Conservation (phyloP, 2,329 filamentous ascomycete genomes). For the Lomentospora prolificans region DNA sequence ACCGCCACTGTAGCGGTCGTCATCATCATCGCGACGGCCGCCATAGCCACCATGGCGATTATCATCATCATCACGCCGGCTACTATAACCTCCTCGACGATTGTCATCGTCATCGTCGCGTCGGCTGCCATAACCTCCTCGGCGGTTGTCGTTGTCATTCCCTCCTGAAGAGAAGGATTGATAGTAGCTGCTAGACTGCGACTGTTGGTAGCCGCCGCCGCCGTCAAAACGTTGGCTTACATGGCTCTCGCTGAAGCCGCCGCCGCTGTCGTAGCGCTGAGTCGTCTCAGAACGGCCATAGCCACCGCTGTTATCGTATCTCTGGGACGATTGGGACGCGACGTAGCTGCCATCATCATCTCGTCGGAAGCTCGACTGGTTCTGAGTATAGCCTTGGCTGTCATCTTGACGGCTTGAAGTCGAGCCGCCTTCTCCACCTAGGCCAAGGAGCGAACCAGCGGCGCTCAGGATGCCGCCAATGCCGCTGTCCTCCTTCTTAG, state of each 20-base stretch:
- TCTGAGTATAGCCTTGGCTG: constrained; percentile 53
- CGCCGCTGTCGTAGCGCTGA: constrained; percentile 5
- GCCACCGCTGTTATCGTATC: constrained; percentile 35
- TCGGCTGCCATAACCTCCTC: constrained; percentile 1
- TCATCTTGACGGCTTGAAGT: constrained; percentile 48
- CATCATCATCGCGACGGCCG: not conserved
- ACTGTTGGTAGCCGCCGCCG: constrained; percentile 53
- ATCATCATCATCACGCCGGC: constrained; percentile 10
- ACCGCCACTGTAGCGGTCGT: constrained; percentile 16
- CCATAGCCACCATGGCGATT: constrained; percentile 4
- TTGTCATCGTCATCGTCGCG: constrained; percentile 9
- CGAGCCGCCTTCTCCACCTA: constrained; percentile 44
- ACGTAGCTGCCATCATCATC: constrained; percentile 47
- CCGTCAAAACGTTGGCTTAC: constrained; percentile 26
- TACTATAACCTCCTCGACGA: constrained; percentile 2
- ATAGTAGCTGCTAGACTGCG: constrained; percentile 37
- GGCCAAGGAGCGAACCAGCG: constrained; percentile 33
- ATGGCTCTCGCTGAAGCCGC: constrained; percentile 32
- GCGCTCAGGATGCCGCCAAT: constrained; percentile 51
- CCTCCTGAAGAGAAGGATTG: not conserved
- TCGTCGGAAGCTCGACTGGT: constrained; percentile 51
- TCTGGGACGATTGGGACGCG: constrained; percentile 50
- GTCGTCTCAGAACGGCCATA: constrained; percentile 6
- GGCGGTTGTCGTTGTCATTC: constrained; percentile 7
- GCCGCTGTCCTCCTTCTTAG: constrained; percentile 45